Evolutionary conservation across 495 filamentous ascomycete genomes (phyloP).

Genomic region (Trichoderma reesei): DNA sequence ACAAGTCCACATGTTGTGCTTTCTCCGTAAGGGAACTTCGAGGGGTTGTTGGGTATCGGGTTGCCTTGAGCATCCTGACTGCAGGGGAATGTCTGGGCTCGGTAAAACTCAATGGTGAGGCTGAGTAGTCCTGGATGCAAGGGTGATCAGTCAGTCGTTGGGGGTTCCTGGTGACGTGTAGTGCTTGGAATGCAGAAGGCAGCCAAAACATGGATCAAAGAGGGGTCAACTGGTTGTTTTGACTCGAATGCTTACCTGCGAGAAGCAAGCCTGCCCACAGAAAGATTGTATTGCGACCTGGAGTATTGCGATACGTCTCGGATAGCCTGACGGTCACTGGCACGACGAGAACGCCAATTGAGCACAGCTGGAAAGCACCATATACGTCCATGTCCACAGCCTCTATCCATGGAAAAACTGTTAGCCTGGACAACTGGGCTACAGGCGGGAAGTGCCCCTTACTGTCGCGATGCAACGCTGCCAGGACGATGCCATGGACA

Average conservation of each 20-base stretch:
- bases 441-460: constrained; percentile 17
- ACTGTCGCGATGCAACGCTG: constrained; percentile 42
- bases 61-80: constrained; percentile 27
- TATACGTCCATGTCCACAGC: constrained; percentile 58
- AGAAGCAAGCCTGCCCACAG: constrained; percentile 49
- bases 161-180: neutral
- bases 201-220: neutral
- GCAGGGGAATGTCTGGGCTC: constrained; percentile 31
- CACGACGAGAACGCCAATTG: constrained; percentile 50
- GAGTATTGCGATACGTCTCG: constrained; percentile 49
- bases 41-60: constrained; percentile 20
- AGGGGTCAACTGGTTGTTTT: too few relatives aligned
- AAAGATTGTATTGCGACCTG: constrained; percentile 51
- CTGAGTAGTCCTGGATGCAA: constrained; percentile 38
- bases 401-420: constrained; percentile 20
- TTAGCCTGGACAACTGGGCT: neutral
- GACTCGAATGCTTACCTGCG: constrained; percentile 30
- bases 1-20: constrained; percentile 28
- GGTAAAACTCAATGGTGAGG: constrained; percentile 50
- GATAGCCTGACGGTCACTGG: constrained; percentile 47
- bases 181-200: neutral
- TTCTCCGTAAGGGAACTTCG: constrained; percentile 29
- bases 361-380: constrained; percentile 52
- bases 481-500: constrained; percentile 48
- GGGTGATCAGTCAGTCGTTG: neutral